A percentile compares a stretch with the other conserved stretches of the same genome.
These are phyloP conservation scores for Rhododendron kiyosumense DNA, from an alignment of 148 eudicot genomes.

Conservation along the genomic window DNA sequence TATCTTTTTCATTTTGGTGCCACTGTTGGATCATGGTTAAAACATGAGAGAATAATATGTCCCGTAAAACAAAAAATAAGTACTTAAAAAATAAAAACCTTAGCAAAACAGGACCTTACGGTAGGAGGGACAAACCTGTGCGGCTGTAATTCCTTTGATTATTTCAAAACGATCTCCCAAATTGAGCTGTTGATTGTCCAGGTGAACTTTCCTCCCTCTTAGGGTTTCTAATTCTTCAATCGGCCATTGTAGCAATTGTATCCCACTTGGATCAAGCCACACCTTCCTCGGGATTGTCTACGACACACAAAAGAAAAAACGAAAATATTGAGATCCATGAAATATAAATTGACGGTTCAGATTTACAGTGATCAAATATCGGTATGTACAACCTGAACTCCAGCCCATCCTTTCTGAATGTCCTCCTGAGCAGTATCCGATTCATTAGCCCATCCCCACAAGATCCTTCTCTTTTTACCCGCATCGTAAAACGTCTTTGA, in stretches of 20 bases:
- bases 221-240: constrained; percentile 42
- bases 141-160: constrained; percentile 41
- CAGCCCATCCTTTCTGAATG: constrained; percentile 68
- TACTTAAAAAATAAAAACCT: too few relatives aligned
- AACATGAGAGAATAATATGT: too few relatives aligned
- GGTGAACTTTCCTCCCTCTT: constrained; percentile 22
- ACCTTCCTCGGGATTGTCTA: constrained; percentile 43
- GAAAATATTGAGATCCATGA: too few relatives aligned
- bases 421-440: constrained; percentile 38
- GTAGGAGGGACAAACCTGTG: constrained; percentile 37
- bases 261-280: constrained; percentile 47
- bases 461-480: constrained; percentile 36
- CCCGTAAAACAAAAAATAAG: too few relatives aligned
- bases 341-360: too few relatives aligned
- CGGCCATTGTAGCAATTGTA: constrained; percentile 63
- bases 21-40: too few relatives aligned
- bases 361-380: too few relatives aligned
- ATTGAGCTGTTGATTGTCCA: constrained; percentile 17
- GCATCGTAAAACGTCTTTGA: constrained; percentile 70
- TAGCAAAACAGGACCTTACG: background rate
- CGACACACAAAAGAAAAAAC: background rate
- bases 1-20: too few relatives aligned
- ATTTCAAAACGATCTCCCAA: constrained; percentile 27
- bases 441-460: constrained; percentile 85
- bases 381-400: constrained; percentile 44